A percentile compares a stretch with the other conserved stretches of the same genome.
phyloP scores from a whole-genome alignment of 176 grass and related monocot species.

The Hordeum vulgare region MorexV3_pseudomolecules_assembly NC_058521.1:459722216-459722715 shows the following conservation, averaged over 20 bases:
- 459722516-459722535: neutral
- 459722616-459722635: neutral
- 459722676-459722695: no score
- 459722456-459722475: slow-evolving; percentile 8
- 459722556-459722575: no score
- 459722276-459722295: slow-evolving; percentile 32
- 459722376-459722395: slow-evolving; percentile 33
- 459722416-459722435: slow-evolving; percentile 24
- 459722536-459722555: no score
- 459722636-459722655: slow-evolving; percentile 7
- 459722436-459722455: slow-evolving; percentile 13
- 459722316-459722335: slow-evolving; percentile 87
- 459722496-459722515: neutral
- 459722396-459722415: slow-evolving; percentile 41
- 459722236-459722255: neutral
- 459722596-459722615: slow-evolving; percentile 20
- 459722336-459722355: slow-evolving; percentile 73
- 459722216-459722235: neutral
- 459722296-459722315: slow-evolving; percentile 66
- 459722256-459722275: neutral
- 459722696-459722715: neutral
- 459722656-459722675: neutral
- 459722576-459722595: slow-evolving; percentile 1
- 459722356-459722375: slow-evolving; percentile 85
- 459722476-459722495: slow-evolving; percentile 8